Evolutionary conservation across 2,329 filamentous ascomycete species (phyloP), one percentile per base, ranked within the genome.

Genomic region (Aspergillus chevalieri): DNA sequence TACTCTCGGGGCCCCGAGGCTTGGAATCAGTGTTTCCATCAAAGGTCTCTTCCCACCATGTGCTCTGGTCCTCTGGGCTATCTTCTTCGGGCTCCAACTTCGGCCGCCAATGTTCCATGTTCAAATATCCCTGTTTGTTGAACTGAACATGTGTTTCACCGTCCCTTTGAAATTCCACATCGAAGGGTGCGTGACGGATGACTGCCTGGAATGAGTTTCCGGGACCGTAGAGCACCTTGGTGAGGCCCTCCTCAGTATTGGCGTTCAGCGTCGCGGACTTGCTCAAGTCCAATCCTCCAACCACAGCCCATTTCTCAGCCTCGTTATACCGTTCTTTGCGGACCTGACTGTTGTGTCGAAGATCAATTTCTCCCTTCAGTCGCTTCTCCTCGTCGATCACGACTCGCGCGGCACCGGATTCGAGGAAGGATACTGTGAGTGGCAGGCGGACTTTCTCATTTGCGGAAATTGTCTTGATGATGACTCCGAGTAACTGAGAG

Each of bases 41-140:
- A 68, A 98, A 98, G 0, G 80, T 82, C 74, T 98, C 93, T 6
- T 98, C 93, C 93, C 93, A 98, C 89, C 90, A 96, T 3, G 91
- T 96, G 71, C 85, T 87, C 65, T 96, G 87, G 57, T 76, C 78
- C 9, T 72, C 62, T 33, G 67, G 64, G 33, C 67, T 73, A 55
- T 74, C 78, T 49, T 83, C 81, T 36, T 73, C 71, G 24, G 71
- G 76, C 48, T 95, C 91, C 14, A 89, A 72, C 78, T 95, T 95
- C 41, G 86, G 79, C 52, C 93, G 79, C 93, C 93, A 98, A 66
- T 98, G 93, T 69, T 98, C 93, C 67, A 97, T 72, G 63, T 97
- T 98, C 68, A 98, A 68, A 54, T 94, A 74, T 1, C 92, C 92
- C n/a, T 86, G 83, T 58, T 91, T 85, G 64, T 98, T 98, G 69